Conservation (phyloP, 352 stramenopile genomes). For the Globisporangium uncinulatum region DNA sequence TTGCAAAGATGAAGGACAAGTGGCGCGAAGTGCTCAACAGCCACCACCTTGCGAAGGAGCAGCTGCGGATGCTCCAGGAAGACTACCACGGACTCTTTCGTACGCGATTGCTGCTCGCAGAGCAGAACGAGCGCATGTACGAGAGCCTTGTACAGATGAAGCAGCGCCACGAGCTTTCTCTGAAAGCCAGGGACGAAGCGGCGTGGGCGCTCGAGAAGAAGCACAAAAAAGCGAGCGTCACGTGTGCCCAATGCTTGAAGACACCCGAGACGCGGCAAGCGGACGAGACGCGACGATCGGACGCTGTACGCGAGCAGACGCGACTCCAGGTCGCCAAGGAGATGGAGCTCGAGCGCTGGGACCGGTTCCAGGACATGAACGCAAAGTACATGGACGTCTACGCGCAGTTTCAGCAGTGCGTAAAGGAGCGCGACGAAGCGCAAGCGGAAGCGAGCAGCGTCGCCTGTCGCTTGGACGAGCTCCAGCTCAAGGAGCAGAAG, state of each 20-base stretch:
- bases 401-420: slow-evolving; percentile 30
- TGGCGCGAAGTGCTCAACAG: slow-evolving; percentile 44
- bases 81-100: slow-evolving; percentile 65
- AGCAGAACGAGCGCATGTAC: slow-evolving; percentile 45
- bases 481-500: slow-evolving; percentile 26
- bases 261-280: slow-evolving; percentile 43
- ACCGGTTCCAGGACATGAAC: slow-evolving; percentile 63
- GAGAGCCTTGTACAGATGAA: slow-evolving; percentile 44
- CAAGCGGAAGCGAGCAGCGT: slow-evolving; percentile 20
- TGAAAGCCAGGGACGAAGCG: slow-evolving; percentile 50
- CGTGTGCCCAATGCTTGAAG: slow-evolving; percentile 45
- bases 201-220: slow-evolving; percentile 62
- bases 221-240: slow-evolving; percentile 38
- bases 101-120: slow-evolving; percentile 25
- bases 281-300: slow-evolving; percentile 30
- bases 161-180: slow-evolving; percentile 27
- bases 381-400: slow-evolving; percentile 57
- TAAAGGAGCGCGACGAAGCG: slow-evolving; percentile 18
- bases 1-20: slow-evolving; percentile 60
- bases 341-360: slow-evolving; percentile 60
- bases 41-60: slow-evolving; percentile 43
- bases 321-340: slow-evolving; percentile 40
- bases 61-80: slow-evolving; percentile 62
- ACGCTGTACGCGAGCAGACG: slow-evolving; percentile 45
- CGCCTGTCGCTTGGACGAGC: slow-evolving; percentile 5